Evolutionary conservation across 2,329 filamentous ascomycete genomes (phyloP).

Genomic region (Pseudogymnoascus sp.): DNA sequence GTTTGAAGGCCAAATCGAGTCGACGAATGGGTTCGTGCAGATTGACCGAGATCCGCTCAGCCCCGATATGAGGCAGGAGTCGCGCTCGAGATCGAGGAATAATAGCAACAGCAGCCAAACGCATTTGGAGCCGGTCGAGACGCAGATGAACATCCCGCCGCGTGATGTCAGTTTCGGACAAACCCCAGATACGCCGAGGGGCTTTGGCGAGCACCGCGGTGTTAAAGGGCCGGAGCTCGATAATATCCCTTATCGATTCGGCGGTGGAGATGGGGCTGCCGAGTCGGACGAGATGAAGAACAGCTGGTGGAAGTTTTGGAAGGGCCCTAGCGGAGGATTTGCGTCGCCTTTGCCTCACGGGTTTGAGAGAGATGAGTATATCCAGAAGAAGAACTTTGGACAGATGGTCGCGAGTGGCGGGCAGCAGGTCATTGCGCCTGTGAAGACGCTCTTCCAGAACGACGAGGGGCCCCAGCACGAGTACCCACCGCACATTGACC

Average conservation of each 20-base stretch:
- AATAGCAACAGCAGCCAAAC: not conserved
- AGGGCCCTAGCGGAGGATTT: conserved; percentile 52
- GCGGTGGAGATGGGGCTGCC: not conserved
- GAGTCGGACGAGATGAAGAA: conserved; percentile 9
- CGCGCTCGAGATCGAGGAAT: conserved; percentile 1
- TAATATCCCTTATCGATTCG: conserved; percentile 5
- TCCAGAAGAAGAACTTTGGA: conserved; percentile 7
- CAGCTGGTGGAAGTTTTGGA: conserved; percentile 58
- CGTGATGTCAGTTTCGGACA: not conserved
- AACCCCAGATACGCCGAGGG: not conserved
- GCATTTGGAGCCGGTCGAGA: conserved; percentile 29
- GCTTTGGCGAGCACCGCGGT: conserved; percentile 1
- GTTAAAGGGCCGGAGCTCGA: not conserved
- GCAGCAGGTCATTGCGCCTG: not conserved
- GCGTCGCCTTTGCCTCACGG: conserved; percentile 54
- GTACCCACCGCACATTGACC: conserved; percentile 58
- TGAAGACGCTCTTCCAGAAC: conserved; percentile 9
- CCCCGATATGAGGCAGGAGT: not conserved
- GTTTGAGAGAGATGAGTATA: conserved; percentile 29
- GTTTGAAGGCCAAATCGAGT: conserved; percentile 45
- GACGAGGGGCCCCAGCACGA: conserved; percentile 23
- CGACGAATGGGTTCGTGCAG: conserved; percentile 37
- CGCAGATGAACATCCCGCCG: not conserved
- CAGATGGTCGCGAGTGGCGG: not conserved
- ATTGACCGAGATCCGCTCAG: conserved; percentile 15